phyloP scores from a whole-genome alignment of 106 monocot species.

The Xerophyta viscosa region DNA sequence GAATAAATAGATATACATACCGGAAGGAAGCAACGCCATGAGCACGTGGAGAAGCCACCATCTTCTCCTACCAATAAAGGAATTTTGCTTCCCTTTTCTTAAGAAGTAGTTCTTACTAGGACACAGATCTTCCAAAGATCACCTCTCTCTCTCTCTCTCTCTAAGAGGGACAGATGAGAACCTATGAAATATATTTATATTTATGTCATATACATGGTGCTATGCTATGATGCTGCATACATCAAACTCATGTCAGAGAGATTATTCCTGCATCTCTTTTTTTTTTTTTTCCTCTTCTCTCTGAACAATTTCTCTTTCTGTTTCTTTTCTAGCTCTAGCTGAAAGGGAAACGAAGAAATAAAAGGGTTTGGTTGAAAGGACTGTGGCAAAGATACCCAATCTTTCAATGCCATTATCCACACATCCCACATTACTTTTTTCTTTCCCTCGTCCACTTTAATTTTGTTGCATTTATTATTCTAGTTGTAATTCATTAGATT shows the following conservation, averaged over 20 bases:
- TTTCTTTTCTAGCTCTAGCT: slow-evolving; percentile 12
- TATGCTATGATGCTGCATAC: neutral
- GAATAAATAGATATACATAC: no score
- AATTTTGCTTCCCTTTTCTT: slow-evolving; percentile 2
- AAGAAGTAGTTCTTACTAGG: slow-evolving; percentile 1
- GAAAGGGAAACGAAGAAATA: slow-evolving; percentile 28
- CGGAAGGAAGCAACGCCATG: slow-evolving; percentile 14
- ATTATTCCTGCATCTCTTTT: no score
- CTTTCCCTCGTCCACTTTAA: no score
- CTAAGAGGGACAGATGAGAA: slow-evolving; percentile 4
- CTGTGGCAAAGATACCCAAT: slow-evolving; percentile 19
- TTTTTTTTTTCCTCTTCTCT: no score
- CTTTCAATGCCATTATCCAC: slow-evolving; percentile 28
- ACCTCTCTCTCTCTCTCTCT: slow-evolving; percentile 8
- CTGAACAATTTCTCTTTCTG: no score
- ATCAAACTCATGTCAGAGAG: slow-evolving; percentile 13
- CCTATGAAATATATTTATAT: slow-evolving; percentile 9
- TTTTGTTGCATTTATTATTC: slow-evolving; percentile 5
- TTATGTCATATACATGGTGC: no score
- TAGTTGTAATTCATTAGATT: neutral
- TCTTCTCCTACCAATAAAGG: slow-evolving; percentile 1
- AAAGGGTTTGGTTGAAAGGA: slow-evolving; percentile 16
- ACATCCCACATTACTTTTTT: neutral
- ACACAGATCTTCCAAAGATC: slow-evolving; percentile 1
- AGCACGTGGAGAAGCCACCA: slow-evolving; percentile 22